Evolutionary conservation across 2,329 filamentous ascomycete genomes (phyloP), one percentile per base, ranked within the genome.

Genomic region (Penicillium occitanis): DNA sequence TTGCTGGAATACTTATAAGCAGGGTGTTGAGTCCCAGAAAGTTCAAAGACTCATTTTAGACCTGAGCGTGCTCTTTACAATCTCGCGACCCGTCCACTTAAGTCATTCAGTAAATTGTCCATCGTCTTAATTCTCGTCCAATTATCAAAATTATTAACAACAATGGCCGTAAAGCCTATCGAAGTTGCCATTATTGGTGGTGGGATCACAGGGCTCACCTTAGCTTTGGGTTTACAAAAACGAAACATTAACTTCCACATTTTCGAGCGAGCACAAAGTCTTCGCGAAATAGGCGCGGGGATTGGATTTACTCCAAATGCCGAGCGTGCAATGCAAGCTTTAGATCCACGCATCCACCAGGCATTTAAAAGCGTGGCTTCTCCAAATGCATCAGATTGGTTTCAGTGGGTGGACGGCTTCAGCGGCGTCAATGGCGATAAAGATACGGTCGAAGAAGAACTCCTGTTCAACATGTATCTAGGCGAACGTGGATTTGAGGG

Each of bases 161-260:
- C 1, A 10, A 53, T 55, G 48, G 8, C 22, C 13, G 46, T 3
- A 53, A 63, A 55, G 3, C 48, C 35, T 6, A 44, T 81, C 73
- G 78, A 78, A 62, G 76, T 87, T 66, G 86, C 86, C 69, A 85
- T 89, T 44, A 76, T 88, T n/a, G 87, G 87, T 66, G 86, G 85
- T 53, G 86, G 86, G 40, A 87, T 88, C 66, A 82, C 82, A 25
- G 87, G 87, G 25, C 77, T 88, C 14, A 77, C 77, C 11, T 80
- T 88, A 8, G 84, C 84, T 22, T 80, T 86, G 50, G 84, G 81
- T 8, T 81, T 88, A 30, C 71, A 76, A 65, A 73, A 80, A 65
- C 77, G 81, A 65, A 72, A 77, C 42, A 71, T 87, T 33, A 74
- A 77, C 2, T 76, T 85, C 50, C 79, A 79, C 25, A 81, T 89